Evolutionary conservation across 164 flowering plant genomes (phyloP).

Genomic region (Akebia trifoliata): DNA sequence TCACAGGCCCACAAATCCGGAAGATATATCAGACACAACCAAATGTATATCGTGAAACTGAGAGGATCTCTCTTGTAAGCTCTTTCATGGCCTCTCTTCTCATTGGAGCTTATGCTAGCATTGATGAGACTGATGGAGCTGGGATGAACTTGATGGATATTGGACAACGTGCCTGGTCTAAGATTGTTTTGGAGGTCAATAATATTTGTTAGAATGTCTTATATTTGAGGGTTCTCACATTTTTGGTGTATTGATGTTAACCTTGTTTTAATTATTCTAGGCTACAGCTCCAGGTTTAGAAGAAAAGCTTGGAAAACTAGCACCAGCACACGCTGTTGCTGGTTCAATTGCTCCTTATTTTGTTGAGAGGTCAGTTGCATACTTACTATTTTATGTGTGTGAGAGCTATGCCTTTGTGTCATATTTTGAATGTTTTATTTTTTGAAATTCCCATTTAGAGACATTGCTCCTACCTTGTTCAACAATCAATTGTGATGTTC

Average conservation of each 20-base stretch:
- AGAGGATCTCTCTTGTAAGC: constrained; percentile 95
- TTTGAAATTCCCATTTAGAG: background rate
- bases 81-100: constrained; percentile 91
- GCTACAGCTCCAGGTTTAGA: constrained; percentile 90
- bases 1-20: constrained; percentile 82
- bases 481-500: background rate
- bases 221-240: background rate
- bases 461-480: background rate
- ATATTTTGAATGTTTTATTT: background rate
- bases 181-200: constrained; percentile 27
- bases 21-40: constrained; percentile 67
- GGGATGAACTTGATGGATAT: constrained; percentile 97
- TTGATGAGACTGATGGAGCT: constrained; percentile 92
- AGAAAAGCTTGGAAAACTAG: constrained; percentile 83
- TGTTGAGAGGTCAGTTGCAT: constrained; percentile 64
- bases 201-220: background rate
- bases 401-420: background rate
- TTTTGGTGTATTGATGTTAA: constrained; percentile 2
- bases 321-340: constrained; percentile 88
- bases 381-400: background rate
- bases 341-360: constrained; percentile 71
- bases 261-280: constrained; percentile 27
- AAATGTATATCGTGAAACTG: constrained; percentile 60
- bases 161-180: constrained; percentile 24
- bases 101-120: constrained; percentile 71